Base-by-base conservation (phyloP, 257 asterid genomes). In the Misopates orontium region DNA sequence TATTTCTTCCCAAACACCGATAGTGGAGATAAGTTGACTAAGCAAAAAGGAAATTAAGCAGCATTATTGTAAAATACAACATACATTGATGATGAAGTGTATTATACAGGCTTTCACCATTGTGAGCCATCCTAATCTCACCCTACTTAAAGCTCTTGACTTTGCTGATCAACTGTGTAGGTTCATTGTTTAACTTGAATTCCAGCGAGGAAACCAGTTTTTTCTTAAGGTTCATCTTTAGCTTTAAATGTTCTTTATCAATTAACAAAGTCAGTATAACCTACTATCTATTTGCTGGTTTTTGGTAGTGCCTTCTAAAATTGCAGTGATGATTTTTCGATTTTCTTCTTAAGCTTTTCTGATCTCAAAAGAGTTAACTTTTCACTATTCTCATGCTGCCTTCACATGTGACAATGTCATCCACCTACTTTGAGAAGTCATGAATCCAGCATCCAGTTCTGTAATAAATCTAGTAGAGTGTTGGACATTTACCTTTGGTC, bases 401-500 rank as follows among this genome's bases (percentile, higher is more conserved):
- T 57, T 18, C 24, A 57, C 14, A 19, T 31, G 3, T 7, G 6
- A 0, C 44, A 25, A 23, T 36, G 47, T 32, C 45, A 57, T 60
- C 14, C 31, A 60, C 60, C 39, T 54, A 24, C 60, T 10, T 3
- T 21, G 17, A 22, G 19, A 21, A 16, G 39, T 54, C 32, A 54
- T 15, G 61, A 8, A 25, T 8, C 41, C 21, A 32, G 41, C 51
- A 7, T 24, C 28, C 9, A 18, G 12, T 31, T 64, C 20, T 64
- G 51, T 51, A 49, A 31, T 60, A 52, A n/a, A 17, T 22, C 21
- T 68, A 72, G 55, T 44, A 50, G 47, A 58, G 53, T 28, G 54
- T 61, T 28, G 53, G 21, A 20, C 42, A 51, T 70, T 62, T 41
- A 28, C 39, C 63, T 40, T 20, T 32, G 62, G 56, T 25, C 58